Conservation (phyloP, 1,139 yeast genomes). For the Tardiomyces digboiensis region DNA sequence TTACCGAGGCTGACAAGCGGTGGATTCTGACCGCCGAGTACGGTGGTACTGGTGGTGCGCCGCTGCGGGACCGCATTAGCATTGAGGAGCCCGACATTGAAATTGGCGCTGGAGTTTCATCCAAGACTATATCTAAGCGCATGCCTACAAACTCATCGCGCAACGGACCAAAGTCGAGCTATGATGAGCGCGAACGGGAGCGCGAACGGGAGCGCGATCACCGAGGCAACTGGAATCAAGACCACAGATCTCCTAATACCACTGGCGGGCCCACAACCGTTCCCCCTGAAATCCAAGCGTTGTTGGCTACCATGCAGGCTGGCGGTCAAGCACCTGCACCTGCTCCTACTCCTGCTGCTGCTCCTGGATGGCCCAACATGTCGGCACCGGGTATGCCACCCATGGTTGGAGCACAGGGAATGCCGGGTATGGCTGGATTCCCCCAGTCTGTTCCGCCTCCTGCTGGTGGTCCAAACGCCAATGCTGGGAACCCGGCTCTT, state of each 20-base stretch:
- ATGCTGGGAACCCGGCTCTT: neutral
- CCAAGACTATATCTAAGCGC: conserved; percentile 66
- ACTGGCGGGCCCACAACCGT: neutral
- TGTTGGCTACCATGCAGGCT: neutral
- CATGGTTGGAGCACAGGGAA: too few relatives aligned
- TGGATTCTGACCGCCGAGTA: conserved; percentile 92
- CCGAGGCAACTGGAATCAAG: neutral
- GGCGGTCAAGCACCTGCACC: neutral
- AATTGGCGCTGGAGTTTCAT: conserved; percentile 88
- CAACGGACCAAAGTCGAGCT: neutral
- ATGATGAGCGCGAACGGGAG: neutral
- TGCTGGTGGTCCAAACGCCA: neutral
- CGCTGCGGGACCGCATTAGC: conserved; percentile 71
- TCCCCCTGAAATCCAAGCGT: neutral
- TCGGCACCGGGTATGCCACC: neutral
- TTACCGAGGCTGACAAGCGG: conserved; percentile 86
- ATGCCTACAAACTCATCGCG: conserved; percentile 1
- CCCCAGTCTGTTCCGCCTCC: neutral
- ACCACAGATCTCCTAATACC: neutral
- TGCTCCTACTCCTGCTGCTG: neutral
- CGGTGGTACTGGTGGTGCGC: conserved; percentile 96
- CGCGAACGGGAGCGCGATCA: neutral
- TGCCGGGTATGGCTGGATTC: conserved; percentile 8
- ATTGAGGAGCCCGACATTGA: conserved; percentile 98
- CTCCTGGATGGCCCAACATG: neutral